A percentile compares a stretch with the other conserved stretches of the same genome.
Conservation (phyloP, 2,329 filamentous ascomycete species). For the Talaromyces marneffei region DNA sequence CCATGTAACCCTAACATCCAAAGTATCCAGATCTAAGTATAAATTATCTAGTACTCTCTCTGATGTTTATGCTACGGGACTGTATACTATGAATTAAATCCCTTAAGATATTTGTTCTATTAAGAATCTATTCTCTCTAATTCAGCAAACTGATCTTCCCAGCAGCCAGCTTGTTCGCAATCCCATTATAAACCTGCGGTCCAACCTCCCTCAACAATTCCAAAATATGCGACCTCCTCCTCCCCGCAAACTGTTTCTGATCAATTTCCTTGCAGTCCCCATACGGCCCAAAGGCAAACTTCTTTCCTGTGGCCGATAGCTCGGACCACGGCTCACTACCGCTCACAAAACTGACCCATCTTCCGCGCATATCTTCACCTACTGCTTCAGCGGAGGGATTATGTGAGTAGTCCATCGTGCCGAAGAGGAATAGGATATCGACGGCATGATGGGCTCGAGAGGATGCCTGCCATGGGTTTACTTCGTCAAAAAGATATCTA, state of each 20-base stretch:
- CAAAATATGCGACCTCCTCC: slow-evolving; percentile 30
- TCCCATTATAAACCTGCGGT: slow-evolving; percentile 25
- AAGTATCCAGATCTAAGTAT: too few species aligned
- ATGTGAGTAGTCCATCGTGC: slow-evolving; percentile 34
- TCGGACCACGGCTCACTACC: slow-evolving; percentile 33
- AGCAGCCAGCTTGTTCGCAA: slow-evolving; percentile 30
- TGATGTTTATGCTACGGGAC: too few species aligned
- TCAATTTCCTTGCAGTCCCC: slow-evolving; percentile 32
- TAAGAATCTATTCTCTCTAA: slow-evolving; percentile 11
- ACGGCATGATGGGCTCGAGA: slow-evolving; percentile 45
- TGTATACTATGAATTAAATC: too few species aligned
- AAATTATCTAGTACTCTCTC: too few species aligned
- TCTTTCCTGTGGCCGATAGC: slow-evolving; percentile 11
- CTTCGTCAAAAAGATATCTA: slow-evolving; percentile 41
- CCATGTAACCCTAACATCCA: too few species aligned
- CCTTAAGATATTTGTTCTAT: not conserved
- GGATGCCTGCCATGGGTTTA: slow-evolving; percentile 45
- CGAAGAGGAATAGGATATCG: slow-evolving; percentile 44
- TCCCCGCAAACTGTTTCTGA: slow-evolving; percentile 27
- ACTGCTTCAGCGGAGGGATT: slow-evolving; percentile 30
- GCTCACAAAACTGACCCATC: slow-evolving; percentile 39
- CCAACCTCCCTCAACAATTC: slow-evolving; percentile 28
- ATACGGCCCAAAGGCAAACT: slow-evolving; percentile 39
- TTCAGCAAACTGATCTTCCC: slow-evolving; percentile 42
- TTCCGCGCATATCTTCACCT: slow-evolving; percentile 34